A percentile compares a stretch with the other conserved stretches of the same genome.
These are phyloP conservation scores for Aspergillus amoenus DNA, from an alignment of 2,329 filamentous ascomycete species.

Conservation along the genomic window DNA sequence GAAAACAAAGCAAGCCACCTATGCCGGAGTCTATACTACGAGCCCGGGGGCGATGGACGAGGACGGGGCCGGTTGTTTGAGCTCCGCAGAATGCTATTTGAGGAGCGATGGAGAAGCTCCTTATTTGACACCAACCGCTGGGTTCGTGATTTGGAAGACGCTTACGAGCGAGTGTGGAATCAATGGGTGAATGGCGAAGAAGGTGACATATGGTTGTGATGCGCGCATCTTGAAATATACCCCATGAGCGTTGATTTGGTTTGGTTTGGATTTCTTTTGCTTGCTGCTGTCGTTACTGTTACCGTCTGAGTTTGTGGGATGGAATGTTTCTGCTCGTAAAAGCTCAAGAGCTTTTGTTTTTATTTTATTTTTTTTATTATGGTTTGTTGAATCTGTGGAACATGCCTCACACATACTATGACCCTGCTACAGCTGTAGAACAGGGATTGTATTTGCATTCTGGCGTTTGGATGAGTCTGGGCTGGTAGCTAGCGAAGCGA, in stretches of 20 bases:
- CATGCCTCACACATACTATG: background rate
- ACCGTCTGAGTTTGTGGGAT: background rate
- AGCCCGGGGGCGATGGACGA: conserved; percentile 32
- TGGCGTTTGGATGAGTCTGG: conserved; percentile 10
- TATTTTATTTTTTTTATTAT: background rate
- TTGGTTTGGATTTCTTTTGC: conserved; percentile 22
- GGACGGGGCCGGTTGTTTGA: conserved; percentile 69
- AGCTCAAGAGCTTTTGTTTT: background rate
- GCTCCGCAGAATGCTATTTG: conserved; percentile 77
- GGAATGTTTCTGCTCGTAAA: background rate
- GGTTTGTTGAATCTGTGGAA: conserved; percentile 6
- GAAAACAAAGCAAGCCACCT: conserved; percentile 73
- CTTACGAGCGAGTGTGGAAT: conserved; percentile 85
- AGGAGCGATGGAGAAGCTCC: conserved; percentile 79
- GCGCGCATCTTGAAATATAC: conserved; percentile 34
- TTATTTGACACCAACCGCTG: conserved; percentile 90
- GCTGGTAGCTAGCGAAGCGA: background rate
- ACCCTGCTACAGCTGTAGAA: background rate
- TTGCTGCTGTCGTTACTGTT: background rate
- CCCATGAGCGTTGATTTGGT: conserved; percentile 34
- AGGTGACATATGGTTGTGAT: conserved; percentile 85
- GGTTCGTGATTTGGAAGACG: conserved; percentile 84
- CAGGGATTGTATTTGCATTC: conserved; percentile 12
- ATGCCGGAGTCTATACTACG: conserved; percentile 64
- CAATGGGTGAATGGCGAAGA: conserved; percentile 81